Evolutionary conservation across 257 asterid species (phyloP).

Genomic region (Solanum corneliomulleri): DNA sequence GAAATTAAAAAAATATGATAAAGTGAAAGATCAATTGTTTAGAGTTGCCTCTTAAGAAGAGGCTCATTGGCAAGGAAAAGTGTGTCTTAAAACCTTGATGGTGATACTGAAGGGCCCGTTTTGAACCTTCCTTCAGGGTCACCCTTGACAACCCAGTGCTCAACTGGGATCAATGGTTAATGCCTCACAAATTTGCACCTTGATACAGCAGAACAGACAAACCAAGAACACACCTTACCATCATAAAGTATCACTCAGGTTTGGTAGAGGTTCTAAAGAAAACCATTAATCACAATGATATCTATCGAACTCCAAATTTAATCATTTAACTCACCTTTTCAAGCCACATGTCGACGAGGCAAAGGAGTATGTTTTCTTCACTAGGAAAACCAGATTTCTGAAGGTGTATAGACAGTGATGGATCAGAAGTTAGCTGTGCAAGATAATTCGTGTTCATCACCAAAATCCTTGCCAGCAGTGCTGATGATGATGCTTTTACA

Average conservation of each 20-base stretch:
- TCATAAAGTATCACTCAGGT: neutral
- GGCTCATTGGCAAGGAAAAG: neutral
- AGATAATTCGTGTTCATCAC: constrained; percentile 84
- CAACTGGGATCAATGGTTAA: neutral
- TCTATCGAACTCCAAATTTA: neutral
- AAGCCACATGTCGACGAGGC: constrained; percentile 92
- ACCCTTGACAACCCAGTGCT: neutral
- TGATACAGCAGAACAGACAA: neutral
- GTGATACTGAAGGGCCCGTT: neutral
- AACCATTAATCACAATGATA: neutral
- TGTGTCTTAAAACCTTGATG: neutral
- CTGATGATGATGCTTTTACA: constrained; percentile 73
- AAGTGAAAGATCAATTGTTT: neutral
- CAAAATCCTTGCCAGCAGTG: constrained; percentile 83
- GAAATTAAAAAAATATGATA: neutral
- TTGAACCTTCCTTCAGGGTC: neutral
- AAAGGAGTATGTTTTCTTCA: constrained; percentile 79
- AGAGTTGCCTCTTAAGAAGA: neutral
- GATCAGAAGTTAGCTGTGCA: constrained; percentile 82
- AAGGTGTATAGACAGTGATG: constrained; percentile 48
- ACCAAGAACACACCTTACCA: neutral
- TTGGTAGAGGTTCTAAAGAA: neutral
- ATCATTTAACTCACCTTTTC: constrained; percentile 59
- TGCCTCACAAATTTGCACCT: neutral
- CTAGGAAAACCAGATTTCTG: constrained; percentile 67